A percentile compares a stretch with the other conserved stretches of the same genome.
These are phyloP conservation scores for Cadophora sp. DNA, from an alignment of 2,329 filamentous ascomycete genomes.

Conservation along the genomic window DNA sequence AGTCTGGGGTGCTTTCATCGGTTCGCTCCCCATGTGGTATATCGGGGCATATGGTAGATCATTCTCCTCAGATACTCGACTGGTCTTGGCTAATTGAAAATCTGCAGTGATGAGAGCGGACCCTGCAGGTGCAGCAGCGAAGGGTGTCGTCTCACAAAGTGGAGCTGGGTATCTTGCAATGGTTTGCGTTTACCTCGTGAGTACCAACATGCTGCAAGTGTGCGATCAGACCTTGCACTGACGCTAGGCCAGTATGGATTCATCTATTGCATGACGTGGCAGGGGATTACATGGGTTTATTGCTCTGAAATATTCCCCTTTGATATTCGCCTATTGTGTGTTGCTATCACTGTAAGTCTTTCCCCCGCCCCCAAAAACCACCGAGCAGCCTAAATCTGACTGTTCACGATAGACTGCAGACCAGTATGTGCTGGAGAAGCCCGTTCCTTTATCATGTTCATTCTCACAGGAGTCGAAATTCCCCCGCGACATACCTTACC, in stretches of 20 bases:
- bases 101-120: slow-evolving; percentile 10
- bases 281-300: slow-evolving; percentile 49
- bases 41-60: slow-evolving; percentile 46
- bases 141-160: slow-evolving; percentile 40
- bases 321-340: slow-evolving; percentile 43
- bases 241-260: slow-evolving; percentile 23
- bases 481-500: no score
- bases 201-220: not conserved
- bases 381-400: slow-evolving; percentile 28
- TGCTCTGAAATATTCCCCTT: slow-evolving; percentile 51
- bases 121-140: slow-evolving; percentile 46
- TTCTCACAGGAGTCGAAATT: no score
- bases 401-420: not conserved
- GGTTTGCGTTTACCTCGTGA: slow-evolving; percentile 27
- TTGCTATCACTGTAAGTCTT: slow-evolving; percentile 26
- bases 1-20: slow-evolving; percentile 49
- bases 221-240: not conserved
- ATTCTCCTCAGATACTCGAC: not conserved
- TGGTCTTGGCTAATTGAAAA: not conserved
- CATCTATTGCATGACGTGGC: slow-evolving; percentile 57
- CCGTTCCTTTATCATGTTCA: no score
- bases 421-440: no score
- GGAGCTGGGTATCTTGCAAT: slow-evolving; percentile 25
- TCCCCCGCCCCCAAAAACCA: slow-evolving; percentile 18
- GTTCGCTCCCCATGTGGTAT: slow-evolving; percentile 51